Conservation (phyloP, 208 protist species). For the Giardia muris region DNA sequence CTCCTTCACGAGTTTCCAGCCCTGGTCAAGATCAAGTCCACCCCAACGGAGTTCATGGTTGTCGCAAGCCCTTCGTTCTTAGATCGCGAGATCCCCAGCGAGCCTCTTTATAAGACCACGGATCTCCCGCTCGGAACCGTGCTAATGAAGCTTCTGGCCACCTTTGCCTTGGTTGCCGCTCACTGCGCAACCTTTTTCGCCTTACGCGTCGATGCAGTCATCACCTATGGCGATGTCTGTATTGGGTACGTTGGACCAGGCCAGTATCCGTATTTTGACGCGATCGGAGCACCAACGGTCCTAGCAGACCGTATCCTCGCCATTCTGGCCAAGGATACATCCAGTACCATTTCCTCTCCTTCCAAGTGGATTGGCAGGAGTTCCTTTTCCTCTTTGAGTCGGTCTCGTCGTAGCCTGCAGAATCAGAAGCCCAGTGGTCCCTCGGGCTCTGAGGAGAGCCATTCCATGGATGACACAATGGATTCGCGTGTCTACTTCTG, state of each 20-base stretch:
- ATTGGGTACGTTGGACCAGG: neutral
- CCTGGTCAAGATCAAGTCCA: neutral
- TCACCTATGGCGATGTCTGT: neutral
- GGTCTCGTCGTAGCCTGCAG: neutral
- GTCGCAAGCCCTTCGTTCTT: neutral
- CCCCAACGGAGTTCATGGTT: neutral
- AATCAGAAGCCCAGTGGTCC: neutral
- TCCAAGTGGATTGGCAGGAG: too few species aligned
- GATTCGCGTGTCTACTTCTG: neutral
- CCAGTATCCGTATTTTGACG: neutral
- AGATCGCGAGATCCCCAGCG: neutral
- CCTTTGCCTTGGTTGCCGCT: neutral
- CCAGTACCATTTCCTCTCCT: neutral
- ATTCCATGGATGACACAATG: neutral
- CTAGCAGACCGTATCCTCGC: neutral
- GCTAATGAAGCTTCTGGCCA: neutral
- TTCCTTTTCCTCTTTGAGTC: neutral
- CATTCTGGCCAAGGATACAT: neutral
- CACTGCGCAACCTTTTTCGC: neutral
- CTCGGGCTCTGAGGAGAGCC: neutral
- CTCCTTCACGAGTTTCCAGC: neutral
- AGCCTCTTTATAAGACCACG: too few species aligned
- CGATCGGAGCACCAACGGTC: neutral
- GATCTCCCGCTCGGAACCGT: too few species aligned
- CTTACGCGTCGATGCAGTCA: neutral